These are phyloP conservation scores for Multifurca ochricompacta DNA, from an alignment of 768 basidiomycete species.

Conservation along the genomic window DNA sequence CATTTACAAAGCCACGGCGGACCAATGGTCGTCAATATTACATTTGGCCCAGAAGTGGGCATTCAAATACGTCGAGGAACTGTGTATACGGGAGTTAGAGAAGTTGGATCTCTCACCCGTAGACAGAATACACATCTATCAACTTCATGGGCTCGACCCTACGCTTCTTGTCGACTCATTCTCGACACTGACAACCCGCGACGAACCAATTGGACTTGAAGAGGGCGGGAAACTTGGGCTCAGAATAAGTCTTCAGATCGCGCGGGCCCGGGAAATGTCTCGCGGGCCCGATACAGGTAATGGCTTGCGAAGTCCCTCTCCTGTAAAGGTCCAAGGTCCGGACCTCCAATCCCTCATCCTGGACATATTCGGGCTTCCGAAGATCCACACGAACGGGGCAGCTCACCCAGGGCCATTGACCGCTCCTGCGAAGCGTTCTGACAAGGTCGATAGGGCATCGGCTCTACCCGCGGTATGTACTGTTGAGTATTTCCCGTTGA, in stretches of 20 bases:
- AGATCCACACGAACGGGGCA: background rate
- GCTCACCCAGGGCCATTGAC: background rate
- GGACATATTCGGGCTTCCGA: constrained; percentile 6
- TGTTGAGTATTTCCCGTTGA: background rate
- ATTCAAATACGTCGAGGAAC: constrained; percentile 33
- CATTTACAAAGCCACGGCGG: constrained; percentile 32
- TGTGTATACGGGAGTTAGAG: constrained; percentile 35
- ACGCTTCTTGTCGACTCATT: constrained; percentile 33
- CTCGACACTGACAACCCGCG: constrained; percentile 30
- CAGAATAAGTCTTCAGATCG: constrained; percentile 32
- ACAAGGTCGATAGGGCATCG: constrained; percentile 2
- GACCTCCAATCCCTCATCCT: background rate
- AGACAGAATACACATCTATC: constrained; percentile 34
- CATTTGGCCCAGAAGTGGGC: constrained; percentile 34
- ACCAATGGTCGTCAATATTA: constrained; percentile 38
- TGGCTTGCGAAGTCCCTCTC: constrained; percentile 1
- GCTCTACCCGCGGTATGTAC: constrained; percentile 5
- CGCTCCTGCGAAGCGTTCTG: background rate
- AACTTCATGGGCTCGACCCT: constrained; percentile 29
- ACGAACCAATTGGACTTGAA: constrained; percentile 29
- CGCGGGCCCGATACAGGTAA: constrained; percentile 9
- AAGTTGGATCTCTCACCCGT: constrained; percentile 30
- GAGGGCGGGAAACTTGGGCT: constrained; percentile 39
- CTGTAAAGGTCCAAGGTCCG: background rate
- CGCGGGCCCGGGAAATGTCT: constrained; percentile 32